Percentiles rank a stretch among this genome's conserved stretches.
These are phyloP conservation scores for Vitis riparia DNA, from an alignment of 164 flowering plant genomes.

Conservation along the genomic window DNA sequence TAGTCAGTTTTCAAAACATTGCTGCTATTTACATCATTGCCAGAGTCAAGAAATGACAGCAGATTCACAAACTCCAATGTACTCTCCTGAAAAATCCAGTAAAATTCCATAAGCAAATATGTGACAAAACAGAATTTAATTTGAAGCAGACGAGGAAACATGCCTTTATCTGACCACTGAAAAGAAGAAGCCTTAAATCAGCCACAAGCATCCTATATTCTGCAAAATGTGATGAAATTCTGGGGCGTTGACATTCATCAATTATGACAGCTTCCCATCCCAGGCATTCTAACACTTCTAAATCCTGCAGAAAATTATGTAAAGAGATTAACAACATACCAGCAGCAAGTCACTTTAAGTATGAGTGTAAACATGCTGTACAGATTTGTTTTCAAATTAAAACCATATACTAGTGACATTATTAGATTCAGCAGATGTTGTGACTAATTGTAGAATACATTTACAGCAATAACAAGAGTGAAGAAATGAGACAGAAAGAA, in stretches of 20 bases:
- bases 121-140: not conserved
- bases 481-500: no score
- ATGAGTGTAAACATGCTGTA: no score
- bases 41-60: slow-evolving; percentile 50
- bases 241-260: slow-evolving; percentile 57
- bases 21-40: slow-evolving; percentile 5
- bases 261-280: slow-evolving; percentile 65
- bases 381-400: no score
- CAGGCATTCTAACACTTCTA: slow-evolving; percentile 37
- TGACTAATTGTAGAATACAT: no score
- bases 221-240: slow-evolving; percentile 33
- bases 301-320: slow-evolving; percentile 52
- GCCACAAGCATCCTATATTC: slow-evolving; percentile 42
- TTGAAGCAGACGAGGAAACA: not conserved
- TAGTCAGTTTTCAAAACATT: slow-evolving; percentile 20
- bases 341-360: not conserved
- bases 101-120: not conserved
- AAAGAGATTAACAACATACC: not conserved
- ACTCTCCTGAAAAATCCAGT: slow-evolving; percentile 59
- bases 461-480: no score
- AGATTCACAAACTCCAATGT: slow-evolving; percentile 23
- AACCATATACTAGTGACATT: no score
- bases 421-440: no score
- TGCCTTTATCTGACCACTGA: slow-evolving; percentile 56
- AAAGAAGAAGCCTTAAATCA: slow-evolving; percentile 51